Evolutionary conservation across 129 eudicot species (phyloP).

Genomic region (Flaveria linearis): DNA sequence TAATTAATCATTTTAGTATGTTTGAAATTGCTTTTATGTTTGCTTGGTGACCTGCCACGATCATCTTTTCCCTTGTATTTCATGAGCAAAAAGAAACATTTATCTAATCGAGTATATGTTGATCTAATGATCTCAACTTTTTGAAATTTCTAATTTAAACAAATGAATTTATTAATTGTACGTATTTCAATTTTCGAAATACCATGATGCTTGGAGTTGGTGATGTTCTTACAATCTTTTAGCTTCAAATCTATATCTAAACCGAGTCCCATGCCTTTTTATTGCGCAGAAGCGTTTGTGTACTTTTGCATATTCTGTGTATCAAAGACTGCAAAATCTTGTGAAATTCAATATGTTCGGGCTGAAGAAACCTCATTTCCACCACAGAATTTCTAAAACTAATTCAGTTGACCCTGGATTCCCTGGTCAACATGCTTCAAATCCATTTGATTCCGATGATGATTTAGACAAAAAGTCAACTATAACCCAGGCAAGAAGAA

Average conservation of each 20-base stretch:
- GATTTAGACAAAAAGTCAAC: constrained; percentile 52
- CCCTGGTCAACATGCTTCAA: constrained; percentile 37
- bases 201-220: not conserved
- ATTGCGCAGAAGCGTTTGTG: not conserved
- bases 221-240: not conserved
- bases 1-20: not conserved
- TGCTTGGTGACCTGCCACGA: not conserved
- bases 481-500: constrained; percentile 39
- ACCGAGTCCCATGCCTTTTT: not conserved
- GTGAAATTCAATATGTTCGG: constrained; percentile 55
- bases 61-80: not conserved
- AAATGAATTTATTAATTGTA: constrained; percentile 1
- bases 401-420: constrained; percentile 51
- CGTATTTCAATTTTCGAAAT: not conserved
- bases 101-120: not conserved
- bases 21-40: not conserved
- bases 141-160: not conserved
- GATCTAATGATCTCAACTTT: not conserved
- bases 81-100: not conserved
- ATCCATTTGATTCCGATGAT: constrained; percentile 82
- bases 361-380: constrained; percentile 60
- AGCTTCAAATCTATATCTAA: not conserved
- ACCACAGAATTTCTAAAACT: constrained; percentile 47
- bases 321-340: constrained; percentile 23
- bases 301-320: not conserved